Percentiles rank a stretch among this genome's conserved stretches.
phyloP scores from a whole-genome alignment of 2,329 filamentous ascomycete species.

The Colletotrichum neosansevieriae region DNA sequence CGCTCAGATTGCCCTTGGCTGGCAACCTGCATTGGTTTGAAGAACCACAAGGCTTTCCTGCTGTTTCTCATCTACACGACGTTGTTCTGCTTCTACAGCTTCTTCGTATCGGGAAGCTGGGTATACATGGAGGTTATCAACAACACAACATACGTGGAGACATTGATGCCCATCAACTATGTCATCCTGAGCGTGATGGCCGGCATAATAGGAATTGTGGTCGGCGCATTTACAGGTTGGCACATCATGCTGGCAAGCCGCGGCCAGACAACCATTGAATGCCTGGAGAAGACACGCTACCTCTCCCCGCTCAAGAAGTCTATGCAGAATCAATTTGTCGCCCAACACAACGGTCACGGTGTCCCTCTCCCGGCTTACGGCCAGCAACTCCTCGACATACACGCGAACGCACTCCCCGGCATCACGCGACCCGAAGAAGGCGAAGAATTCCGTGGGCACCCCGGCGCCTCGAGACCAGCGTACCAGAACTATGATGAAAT shows the following conservation, averaged over 20 bases:
- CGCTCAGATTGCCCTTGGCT: conserved; percentile 87
- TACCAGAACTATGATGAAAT: conserved; percentile 67
- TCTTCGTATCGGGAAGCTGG: conserved; percentile 83
- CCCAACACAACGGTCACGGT: conserved; percentile 64
- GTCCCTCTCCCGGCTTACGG: conserved; percentile 70
- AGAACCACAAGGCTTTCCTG: conserved; percentile 96
- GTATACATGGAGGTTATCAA: conserved; percentile 85
- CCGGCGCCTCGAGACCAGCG: conserved; percentile 53
- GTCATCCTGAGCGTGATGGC: conserved; percentile 88
- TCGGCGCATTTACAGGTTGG: conserved; percentile 91
- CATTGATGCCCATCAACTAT: conserved; percentile 88
- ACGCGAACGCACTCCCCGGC: conserved; percentile 84
- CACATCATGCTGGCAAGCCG: conserved; percentile 84
- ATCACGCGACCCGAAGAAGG: conserved; percentile 86
- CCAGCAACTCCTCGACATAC: conserved; percentile 83
- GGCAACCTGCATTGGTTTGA: conserved; percentile 91
- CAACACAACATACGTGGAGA: conserved; percentile 78
- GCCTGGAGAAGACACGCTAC: conserved; percentile 94
- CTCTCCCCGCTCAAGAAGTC: conserved; percentile 81
- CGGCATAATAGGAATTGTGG: conserved; percentile 90
- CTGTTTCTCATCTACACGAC: conserved; percentile 92
- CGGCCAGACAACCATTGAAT: conserved; percentile 95
- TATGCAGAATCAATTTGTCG: conserved; percentile 73
- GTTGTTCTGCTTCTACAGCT: conserved; percentile 85
- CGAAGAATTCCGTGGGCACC: conserved; percentile 63